Percentiles rank a stretch among this genome's conserved stretches.
phyloP scores from a whole-genome alignment of 352 stramenopile genomes.

The Phytophthora pisi region DNA sequence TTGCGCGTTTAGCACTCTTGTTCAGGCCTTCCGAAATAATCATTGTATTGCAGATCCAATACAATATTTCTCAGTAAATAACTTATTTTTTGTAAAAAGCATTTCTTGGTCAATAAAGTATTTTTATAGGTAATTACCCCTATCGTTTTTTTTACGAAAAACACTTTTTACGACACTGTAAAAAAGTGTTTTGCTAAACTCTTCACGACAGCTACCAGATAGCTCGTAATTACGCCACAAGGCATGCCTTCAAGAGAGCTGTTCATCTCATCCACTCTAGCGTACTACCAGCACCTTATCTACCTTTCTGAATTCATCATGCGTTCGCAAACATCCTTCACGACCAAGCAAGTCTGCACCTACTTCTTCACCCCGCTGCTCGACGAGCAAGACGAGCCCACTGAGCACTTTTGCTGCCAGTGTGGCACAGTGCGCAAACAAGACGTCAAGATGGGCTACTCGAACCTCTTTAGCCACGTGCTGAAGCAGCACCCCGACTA shows the following conservation, averaged over 20 bases:
- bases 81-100: conserved; percentile 1
- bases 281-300: too few relatives aligned
- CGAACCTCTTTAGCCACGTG: conserved; percentile 15
- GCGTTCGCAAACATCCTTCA: conserved; percentile 1
- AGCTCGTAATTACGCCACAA: not conserved
- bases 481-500: conserved; percentile 5
- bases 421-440: conserved; percentile 2
- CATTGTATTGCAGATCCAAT: too few relatives aligned
- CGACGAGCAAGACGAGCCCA: conserved; percentile 15
- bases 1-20: too few relatives aligned
- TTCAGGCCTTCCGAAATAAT: not conserved
- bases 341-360: conserved; percentile 4
- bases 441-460: conserved; percentile 4
- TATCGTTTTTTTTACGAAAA: not conserved
- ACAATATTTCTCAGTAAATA: not conserved
- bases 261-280: not conserved
- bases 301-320: too few relatives aligned
- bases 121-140: not conserved
- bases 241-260: not conserved
- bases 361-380: conserved; percentile 13
- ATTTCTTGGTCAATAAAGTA: not conserved
- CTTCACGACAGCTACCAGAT: not conserved
- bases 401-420: conserved; percentile 8
- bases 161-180: not conserved
- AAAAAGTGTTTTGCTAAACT: not conserved